Evolutionary conservation across 2,329 filamentous ascomycete genomes (phyloP).

Genomic region (Fusarium sororula): DNA sequence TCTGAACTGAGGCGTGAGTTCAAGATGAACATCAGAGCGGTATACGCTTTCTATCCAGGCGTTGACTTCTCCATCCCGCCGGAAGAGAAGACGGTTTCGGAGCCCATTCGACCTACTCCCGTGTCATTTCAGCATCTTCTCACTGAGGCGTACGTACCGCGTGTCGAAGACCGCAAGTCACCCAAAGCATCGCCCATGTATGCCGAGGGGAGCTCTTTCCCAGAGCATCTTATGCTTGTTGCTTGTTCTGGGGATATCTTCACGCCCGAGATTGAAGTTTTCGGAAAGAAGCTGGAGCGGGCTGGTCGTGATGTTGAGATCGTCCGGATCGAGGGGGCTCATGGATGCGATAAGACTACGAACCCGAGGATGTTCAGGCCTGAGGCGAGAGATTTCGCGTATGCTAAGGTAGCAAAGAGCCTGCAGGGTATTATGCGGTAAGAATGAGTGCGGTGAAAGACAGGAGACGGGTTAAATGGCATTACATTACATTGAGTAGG

Average conservation of each 20-base stretch:
- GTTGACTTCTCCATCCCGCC: conserved; percentile 45
- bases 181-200: conserved; percentile 48
- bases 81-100: conserved; percentile 41
- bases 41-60: conserved; percentile 57
- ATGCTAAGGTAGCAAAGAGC: neutral
- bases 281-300: conserved; percentile 39
- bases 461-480: neutral
- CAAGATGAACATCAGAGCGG: conserved; percentile 56
- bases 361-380: neutral
- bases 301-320: conserved; percentile 17
- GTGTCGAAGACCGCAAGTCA: conserved; percentile 39
- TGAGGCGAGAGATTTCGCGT: conserved; percentile 11
- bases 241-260: conserved; percentile 49
- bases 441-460: neutral
- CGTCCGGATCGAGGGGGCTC: conserved; percentile 21
- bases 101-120: conserved; percentile 26
- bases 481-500: neutral
- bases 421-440: neutral
- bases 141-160: conserved; percentile 46
- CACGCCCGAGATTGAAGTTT: conserved; percentile 46
- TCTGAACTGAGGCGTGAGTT: conserved; percentile 39
- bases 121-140: conserved; percentile 39
- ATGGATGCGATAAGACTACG: conserved; percentile 37
- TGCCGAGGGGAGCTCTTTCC: conserved; percentile 32
- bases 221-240: conserved; percentile 40